Percentiles rank a stretch among this genome's conserved stretches.
Evolutionary conservation across 73 alveolate genomes (phyloP).

Genomic region (Paramecium bursaria): DNA sequence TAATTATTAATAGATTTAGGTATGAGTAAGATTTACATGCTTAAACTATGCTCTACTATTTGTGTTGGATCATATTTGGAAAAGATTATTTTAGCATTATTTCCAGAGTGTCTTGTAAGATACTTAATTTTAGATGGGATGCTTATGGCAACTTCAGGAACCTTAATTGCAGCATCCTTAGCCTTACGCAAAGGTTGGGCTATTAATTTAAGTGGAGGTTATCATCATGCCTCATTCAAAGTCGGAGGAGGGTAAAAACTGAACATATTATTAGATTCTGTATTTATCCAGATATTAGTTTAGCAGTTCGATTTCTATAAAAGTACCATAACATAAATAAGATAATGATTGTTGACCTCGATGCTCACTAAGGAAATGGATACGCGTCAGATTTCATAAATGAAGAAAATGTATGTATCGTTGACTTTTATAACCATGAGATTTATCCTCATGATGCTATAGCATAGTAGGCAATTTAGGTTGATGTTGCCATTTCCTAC

Average conservation of each 20-base stretch:
- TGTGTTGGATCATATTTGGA: slow-evolving; percentile 76
- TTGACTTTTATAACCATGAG: slow-evolving; percentile 81
- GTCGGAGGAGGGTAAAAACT: background rate
- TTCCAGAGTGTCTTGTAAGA: slow-evolving; percentile 85
- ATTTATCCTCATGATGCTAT: slow-evolving; percentile 85
- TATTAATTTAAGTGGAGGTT: slow-evolving; percentile 91
- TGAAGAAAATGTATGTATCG: slow-evolving; percentile 75
- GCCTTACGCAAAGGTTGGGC: slow-evolving; percentile 83
- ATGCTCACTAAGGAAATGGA: slow-evolving; percentile 95
- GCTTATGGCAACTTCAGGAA: slow-evolving; percentile 86
- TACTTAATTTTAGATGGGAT: slow-evolving; percentile 82
- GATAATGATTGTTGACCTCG: slow-evolving; percentile 84
- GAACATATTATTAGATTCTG: slow-evolving; percentile 83
- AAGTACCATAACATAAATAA: slow-evolving; percentile 65
- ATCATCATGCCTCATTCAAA: slow-evolving; percentile 84
- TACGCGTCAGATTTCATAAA: slow-evolving; percentile 84
- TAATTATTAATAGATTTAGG: slow-evolving; percentile 72
- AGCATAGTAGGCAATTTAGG: slow-evolving; percentile 82
- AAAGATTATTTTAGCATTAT: slow-evolving; percentile 80
- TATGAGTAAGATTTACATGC: slow-evolving; percentile 68
- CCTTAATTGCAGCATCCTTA: slow-evolving; percentile 76
- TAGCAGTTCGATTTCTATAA: slow-evolving; percentile 74
- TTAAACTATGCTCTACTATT: slow-evolving; percentile 71
- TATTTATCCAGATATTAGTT: slow-evolving; percentile 87
- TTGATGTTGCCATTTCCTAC: slow-evolving; percentile 48